Conservation (phyloP, 495 filamentous ascomycete genomes). For the Parmelia sp. region DNA sequence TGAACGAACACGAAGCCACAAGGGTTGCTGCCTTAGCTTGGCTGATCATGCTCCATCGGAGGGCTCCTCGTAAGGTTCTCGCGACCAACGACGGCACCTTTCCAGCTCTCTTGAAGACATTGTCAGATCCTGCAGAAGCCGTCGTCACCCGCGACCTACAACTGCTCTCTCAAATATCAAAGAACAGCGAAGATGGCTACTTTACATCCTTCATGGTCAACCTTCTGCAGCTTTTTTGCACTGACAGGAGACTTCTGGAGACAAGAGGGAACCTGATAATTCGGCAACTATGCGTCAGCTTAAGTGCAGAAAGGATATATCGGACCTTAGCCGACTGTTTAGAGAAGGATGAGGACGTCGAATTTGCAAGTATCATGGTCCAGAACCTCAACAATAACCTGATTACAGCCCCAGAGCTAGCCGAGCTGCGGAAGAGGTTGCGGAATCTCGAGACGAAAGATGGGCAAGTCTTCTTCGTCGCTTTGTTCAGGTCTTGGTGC, state of each 20-base stretch:
- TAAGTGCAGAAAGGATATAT: constrained; percentile 93
- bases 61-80: constrained; percentile 87
- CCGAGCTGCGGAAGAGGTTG: constrained; percentile 82
- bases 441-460: constrained; percentile 89
- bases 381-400: constrained; percentile 99
- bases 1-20: constrained; percentile 95
- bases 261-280: constrained; percentile 95
- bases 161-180: constrained; percentile 89
- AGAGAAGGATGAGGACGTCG: constrained; percentile 95
- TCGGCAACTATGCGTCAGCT: constrained; percentile 82
- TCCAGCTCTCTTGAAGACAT: constrained; percentile 88
- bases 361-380: constrained; percentile 99
- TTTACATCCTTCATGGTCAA: constrained; percentile 98
- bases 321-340: constrained; percentile 93
- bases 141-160: constrained; percentile 95
- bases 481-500: constrained; percentile 94
- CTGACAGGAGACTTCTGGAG: constrained; percentile 83
- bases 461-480: constrained; percentile 89
- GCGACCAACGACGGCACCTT: constrained; percentile 97
- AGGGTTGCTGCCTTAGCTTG: constrained; percentile 89
- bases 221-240: constrained; percentile 88
- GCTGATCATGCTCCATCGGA: constrained; percentile 95
- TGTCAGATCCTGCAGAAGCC: constrained; percentile 91
- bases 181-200: constrained; percentile 93
- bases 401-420: constrained; percentile 91